Conservation (phyloP, 495 filamentous ascomycete genomes). For the Lophiotrema nucula region DNA sequence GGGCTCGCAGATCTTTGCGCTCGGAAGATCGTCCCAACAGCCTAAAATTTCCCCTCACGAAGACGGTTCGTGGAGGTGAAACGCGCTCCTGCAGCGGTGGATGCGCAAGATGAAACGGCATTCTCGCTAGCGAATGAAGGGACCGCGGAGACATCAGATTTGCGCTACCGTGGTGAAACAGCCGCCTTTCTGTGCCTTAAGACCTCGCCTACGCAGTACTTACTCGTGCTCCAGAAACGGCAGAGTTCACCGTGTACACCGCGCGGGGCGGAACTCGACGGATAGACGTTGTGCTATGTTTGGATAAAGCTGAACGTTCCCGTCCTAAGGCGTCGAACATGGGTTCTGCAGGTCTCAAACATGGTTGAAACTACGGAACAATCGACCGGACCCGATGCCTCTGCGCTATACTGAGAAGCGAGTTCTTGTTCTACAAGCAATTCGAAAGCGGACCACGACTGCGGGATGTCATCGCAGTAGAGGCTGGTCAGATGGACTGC, state of each 20-base stretch:
- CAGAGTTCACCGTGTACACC: too few relatives aligned
- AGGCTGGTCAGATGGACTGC: too few relatives aligned
- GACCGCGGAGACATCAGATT: neutral
- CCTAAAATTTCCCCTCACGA: neutral
- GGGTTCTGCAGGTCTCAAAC: neutral
- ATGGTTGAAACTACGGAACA: neutral
- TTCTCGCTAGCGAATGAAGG: conserved; percentile 6
- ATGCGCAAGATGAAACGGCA: conserved; percentile 9
- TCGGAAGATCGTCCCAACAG: neutral
- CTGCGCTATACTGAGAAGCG: too few relatives aligned
- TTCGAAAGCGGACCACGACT: too few relatives aligned
- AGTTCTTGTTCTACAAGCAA: too few relatives aligned
- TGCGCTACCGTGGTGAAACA: conserved; percentile 16
- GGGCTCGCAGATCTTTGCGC: neutral
- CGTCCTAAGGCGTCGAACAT: neutral
- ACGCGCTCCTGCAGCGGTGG: conserved; percentile 10
- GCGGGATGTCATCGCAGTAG: too few relatives aligned
- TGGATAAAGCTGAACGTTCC: neutral
- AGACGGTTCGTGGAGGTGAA: neutral
- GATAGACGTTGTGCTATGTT: neutral
- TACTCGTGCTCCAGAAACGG: neutral
- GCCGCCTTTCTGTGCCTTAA: neutral
- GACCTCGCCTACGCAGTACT: neutral
- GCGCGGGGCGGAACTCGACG: neutral
- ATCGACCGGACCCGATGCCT: neutral